phyloP scores from a whole-genome alignment of 768 basidiomycete species.

The Scleroderma citrinum region DNA sequence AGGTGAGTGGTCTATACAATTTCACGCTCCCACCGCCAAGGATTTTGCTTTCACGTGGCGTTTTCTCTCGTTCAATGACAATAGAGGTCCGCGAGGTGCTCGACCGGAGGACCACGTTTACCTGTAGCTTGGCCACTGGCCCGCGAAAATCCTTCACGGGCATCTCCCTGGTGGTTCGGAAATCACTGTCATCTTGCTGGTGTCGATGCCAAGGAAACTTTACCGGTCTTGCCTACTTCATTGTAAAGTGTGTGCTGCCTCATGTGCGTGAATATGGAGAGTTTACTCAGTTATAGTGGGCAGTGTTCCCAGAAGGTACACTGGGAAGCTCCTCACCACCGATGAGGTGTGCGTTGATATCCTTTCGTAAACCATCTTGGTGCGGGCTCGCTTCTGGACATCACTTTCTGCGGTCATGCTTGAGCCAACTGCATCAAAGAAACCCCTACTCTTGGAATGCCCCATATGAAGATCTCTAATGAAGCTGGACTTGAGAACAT shows the following conservation, averaged over 20 bases:
- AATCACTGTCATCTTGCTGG: conserved; percentile 98
- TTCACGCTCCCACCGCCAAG: conserved; percentile 98
- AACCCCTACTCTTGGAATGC: conserved; percentile 80
- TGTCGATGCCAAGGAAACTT: conserved; percentile 99
- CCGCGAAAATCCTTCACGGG: conserved; percentile 92
- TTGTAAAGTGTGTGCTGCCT: conserved; percentile 81
- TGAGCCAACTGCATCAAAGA: conserved; percentile 96
- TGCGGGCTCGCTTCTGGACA: conserved; percentile 97
- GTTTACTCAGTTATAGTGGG: conserved; percentile 59
- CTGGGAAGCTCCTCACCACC: conserved; percentile 89
- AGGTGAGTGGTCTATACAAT: conserved; percentile 99
- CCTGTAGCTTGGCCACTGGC: conserved; percentile 94
- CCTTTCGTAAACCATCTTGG: conserved; percentile 82
- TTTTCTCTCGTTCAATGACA: conserved; percentile 99
- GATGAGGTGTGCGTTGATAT: conserved; percentile 44
- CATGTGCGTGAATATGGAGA: neutral
- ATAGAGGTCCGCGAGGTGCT: conserved; percentile 96
- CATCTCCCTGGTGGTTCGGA: conserved; percentile 98
- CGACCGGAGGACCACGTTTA: conserved; percentile 97
- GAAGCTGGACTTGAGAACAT: conserved; percentile 82
- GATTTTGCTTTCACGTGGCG: conserved; percentile 98
- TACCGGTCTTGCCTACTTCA: conserved; percentile 96
- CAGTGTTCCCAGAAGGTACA: conserved; percentile 98
- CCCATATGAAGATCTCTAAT: conserved; percentile 83
- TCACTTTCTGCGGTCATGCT: conserved; percentile 99